phyloP scores from a whole-genome alignment of 306 rosid genomes.

The Abrus pulchellus region DNA sequence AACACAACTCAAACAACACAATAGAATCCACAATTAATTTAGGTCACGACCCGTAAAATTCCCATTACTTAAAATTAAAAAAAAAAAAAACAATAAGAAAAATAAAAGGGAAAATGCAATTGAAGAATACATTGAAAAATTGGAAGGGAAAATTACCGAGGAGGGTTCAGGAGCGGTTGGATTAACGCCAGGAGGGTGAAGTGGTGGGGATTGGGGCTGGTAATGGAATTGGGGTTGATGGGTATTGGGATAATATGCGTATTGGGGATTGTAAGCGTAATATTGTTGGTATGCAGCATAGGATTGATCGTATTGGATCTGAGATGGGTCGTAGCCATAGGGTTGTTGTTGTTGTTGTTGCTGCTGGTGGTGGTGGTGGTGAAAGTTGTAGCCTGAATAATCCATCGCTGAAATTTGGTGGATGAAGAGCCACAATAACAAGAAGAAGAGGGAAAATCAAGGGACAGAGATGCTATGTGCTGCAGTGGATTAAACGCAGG shows the following conservation, averaged over 20 bases:
- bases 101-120: neutral
- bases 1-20: conserved; percentile 30
- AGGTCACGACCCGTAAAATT: neutral
- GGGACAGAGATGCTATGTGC: neutral
- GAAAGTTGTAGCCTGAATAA: conserved; percentile 38
- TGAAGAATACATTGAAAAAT: neutral
- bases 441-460: conserved; percentile 4
- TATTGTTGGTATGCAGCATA: conserved; percentile 49
- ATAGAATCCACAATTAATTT: neutral
- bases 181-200: conserved; percentile 60
- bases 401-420: conserved; percentile 42
- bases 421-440: neutral
- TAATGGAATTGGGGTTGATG: conserved; percentile 37
- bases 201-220: conserved; percentile 49
- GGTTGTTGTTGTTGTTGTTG: conserved; percentile 42
- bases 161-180: conserved; percentile 43
- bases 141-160: conserved; percentile 44
- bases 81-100: neutral
- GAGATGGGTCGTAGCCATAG: conserved; percentile 53
- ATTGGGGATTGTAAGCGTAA: conserved; percentile 52
- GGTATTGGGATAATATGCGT: conserved; percentile 44
- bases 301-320: conserved; percentile 54
- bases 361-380: conserved; percentile 13
- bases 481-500: conserved; percentile 16
- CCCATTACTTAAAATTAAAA: neutral